phyloP scores from a whole-genome alignment of 352 stramenopile genomes.

The Phytophthora sp. region DNA sequence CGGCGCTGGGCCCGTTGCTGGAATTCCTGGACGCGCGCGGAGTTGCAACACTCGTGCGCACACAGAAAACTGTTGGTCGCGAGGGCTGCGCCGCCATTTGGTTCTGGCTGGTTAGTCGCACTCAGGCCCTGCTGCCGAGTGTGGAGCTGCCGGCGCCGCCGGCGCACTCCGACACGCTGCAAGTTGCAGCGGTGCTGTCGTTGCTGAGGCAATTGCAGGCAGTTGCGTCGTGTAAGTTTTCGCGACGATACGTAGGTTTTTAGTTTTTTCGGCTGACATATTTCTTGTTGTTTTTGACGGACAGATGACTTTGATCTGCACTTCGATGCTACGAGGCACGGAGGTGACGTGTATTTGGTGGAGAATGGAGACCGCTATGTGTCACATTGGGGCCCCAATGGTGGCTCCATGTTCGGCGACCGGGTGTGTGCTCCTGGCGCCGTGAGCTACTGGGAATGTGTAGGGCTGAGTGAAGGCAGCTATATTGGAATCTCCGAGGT shows the following conservation, averaged over 20 bases:
- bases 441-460: slow-evolving; percentile 78
- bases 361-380: slow-evolving; percentile 40
- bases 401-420: slow-evolving; percentile 60
- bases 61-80: slow-evolving; percentile 29
- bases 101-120: slow-evolving; percentile 49
- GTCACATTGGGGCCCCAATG: slow-evolving; percentile 49
- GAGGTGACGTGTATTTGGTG: slow-evolving; percentile 52
- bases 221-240: slow-evolving; percentile 53
- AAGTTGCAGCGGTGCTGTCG: slow-evolving; percentile 43
- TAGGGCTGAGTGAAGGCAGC: slow-evolving; percentile 64
- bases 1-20: slow-evolving; percentile 51
- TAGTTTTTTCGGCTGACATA: too few relatives aligned
- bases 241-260: neutral
- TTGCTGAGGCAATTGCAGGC: slow-evolving; percentile 59
- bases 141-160: slow-evolving; percentile 32
- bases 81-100: slow-evolving; percentile 42
- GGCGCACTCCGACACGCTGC: slow-evolving; percentile 31
- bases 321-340: slow-evolving; percentile 48
- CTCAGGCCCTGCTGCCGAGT: slow-evolving; percentile 22
- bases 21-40: slow-evolving; percentile 55
- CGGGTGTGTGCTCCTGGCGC: slow-evolving; percentile 35
- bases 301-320: slow-evolving; percentile 56
- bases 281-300: too few relatives aligned
- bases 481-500: slow-evolving; percentile 61
- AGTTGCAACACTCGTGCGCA: slow-evolving; percentile 38